Evolutionary conservation across 495 filamentous ascomycete genomes (phyloP), one percentile per base, ranked within the genome.

Genomic region (Talaromyces stipitatus): DNA sequence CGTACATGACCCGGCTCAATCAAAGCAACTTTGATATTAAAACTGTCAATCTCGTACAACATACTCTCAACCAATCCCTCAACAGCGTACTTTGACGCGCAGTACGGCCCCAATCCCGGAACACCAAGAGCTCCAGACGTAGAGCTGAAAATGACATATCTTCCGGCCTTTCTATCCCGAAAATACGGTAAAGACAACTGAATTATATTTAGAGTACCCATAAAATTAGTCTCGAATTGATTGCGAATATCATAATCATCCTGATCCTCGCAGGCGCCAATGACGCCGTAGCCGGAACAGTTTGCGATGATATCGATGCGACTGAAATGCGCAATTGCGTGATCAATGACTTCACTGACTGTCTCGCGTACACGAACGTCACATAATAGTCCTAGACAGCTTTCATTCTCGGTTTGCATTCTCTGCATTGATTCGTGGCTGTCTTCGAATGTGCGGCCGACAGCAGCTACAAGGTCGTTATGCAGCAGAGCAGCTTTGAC

Each of bases 211-310:
- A 97, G 66, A 0, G 90, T 92, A 54, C 94, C 94, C 70, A 91
- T 90, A 74, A 96, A 95, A 68, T 98, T 98, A 28, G 91, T 97
- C 72, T 92, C 88, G 71, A 97, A 97, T 69, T 97, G 92, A 66
- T 92, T 94, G 58, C 90, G 87, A 60, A 98, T 85, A 62, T 97
- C 92, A 68, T 89, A 85, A 63, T 94, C 90, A 71, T 95, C 90
- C 72, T 97, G 94, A 73, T 97, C 94, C 72, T 98, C 94, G 72
- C 91, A 96, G 2, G 92, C 87, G 27, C 90, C 92, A 61, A 97
- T 95, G 30, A 98, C 90, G 50, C 92, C 94, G 72, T 94, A 95
- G 30, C 88, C 88, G 28, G 87, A 87, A 70, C 88, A 96, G 67
- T 98, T 98, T 62, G 84, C 91, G 50, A 98, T 86, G 53, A 95